A percentile compares a stretch with the other conserved stretches of the same genome.
These are phyloP conservation scores for Hura crepitans DNA, from an alignment of 441 rosid species.

Conservation along the genomic window DNA sequence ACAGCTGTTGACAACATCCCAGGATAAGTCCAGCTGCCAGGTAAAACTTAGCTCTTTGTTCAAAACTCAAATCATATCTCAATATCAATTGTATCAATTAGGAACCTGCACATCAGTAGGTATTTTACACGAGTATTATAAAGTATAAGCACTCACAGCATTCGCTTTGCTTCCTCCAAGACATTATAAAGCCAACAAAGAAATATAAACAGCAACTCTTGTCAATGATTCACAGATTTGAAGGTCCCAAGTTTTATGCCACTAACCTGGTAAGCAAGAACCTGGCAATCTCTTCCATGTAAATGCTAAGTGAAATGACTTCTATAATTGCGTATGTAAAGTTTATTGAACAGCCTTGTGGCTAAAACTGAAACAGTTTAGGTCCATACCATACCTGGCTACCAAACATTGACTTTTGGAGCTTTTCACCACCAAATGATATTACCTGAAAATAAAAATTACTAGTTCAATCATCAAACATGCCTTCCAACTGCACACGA, in stretches of 20 bases:
- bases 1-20: not conserved
- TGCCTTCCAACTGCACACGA: slow-evolving; percentile 1
- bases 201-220: slow-evolving; percentile 79
- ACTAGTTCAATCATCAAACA: slow-evolving; percentile 19
- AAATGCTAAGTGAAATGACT: slow-evolving; percentile 14
- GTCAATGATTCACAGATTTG: slow-evolving; percentile 82
- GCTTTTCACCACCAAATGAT: slow-evolving; percentile 93
- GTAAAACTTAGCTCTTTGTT: not conserved
- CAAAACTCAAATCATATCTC: slow-evolving; percentile 7
- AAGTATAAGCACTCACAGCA: slow-evolving; percentile 56
- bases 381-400: slow-evolving; percentile 48
- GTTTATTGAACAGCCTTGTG: not conserved
- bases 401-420: slow-evolving; percentile 81
- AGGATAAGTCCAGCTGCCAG: not conserved
- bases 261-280: slow-evolving; percentile 71
- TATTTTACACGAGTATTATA: slow-evolving; percentile 2
- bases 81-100: not conserved
- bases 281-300: slow-evolving; percentile 44
- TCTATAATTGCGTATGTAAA: slow-evolving; percentile 10
- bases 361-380: not conserved
- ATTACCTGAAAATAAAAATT: slow-evolving; percentile 56
- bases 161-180: slow-evolving; percentile 97
- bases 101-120: not conserved
- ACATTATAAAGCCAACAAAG: slow-evolving; percentile 74
- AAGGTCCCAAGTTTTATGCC: slow-evolving; percentile 90